A percentile compares a stretch with the other conserved stretches of the same genome.
Conservation (phyloP, 805 yeast genomes). For the Kluyveromyces aestuarii region DNA sequence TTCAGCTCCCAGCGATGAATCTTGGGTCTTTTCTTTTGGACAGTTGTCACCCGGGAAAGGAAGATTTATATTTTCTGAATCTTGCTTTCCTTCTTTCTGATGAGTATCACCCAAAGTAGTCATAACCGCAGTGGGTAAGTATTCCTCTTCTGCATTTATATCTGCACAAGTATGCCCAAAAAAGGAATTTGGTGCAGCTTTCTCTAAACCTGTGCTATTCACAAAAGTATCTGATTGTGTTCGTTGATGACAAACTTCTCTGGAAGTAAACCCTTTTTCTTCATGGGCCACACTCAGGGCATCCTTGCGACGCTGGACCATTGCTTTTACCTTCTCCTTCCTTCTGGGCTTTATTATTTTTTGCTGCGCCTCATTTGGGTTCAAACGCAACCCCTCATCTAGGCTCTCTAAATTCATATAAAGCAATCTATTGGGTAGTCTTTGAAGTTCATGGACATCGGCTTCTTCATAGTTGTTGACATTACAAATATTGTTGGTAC, state of each 20-base stretch:
- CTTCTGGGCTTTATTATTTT: neutral
- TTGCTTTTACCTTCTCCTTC: neutral
- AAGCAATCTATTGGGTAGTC: neutral
- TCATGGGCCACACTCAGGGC: neutral
- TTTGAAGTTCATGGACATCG: neutral
- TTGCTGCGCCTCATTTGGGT: neutral
- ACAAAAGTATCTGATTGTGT: no score
- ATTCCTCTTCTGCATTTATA: no score
- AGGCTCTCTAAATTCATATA: neutral
- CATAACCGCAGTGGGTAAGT: no score
- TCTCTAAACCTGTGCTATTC: no score
- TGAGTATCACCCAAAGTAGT: no score
- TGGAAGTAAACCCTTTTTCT: neutral
- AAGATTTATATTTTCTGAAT: no score
- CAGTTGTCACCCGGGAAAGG: no score
- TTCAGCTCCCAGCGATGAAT: no score
- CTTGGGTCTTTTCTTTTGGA: no score
- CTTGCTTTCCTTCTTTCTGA: no score
- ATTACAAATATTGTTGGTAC: constrained; percentile 24
- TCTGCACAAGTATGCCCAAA: no score
- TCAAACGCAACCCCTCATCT: neutral
- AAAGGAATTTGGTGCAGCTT: no score
- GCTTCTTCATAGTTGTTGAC: constrained; percentile 15
- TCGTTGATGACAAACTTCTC: neutral
- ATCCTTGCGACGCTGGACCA: neutral